Evolutionary conservation across 2,329 filamentous ascomycete genomes (phyloP).

Genomic region (Apiospora pterosperma): DNA sequence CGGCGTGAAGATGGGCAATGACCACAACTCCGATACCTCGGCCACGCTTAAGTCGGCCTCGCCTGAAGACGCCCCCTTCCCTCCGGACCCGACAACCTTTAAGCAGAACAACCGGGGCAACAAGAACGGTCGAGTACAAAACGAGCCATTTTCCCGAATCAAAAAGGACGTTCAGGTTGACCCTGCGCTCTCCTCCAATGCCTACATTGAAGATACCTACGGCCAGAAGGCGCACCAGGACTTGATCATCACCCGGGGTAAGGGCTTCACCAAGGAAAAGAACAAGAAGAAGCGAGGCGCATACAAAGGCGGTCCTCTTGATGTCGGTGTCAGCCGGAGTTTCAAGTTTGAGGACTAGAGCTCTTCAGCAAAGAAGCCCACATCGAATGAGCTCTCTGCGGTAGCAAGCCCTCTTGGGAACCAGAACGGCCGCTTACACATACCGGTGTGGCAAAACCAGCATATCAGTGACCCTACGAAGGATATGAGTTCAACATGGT

Average conservation of each 20-base stretch:
- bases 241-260: constrained; percentile 85
- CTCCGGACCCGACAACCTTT: constrained; percentile 40
- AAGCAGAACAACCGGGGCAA: constrained; percentile 37
- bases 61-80: constrained; percentile 49
- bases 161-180: constrained; percentile 67
- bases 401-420: neutral
- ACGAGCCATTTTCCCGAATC: constrained; percentile 74
- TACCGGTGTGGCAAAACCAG: neutral
- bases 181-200: constrained; percentile 70
- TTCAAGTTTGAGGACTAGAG: constrained; percentile 75
- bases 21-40: constrained; percentile 32
- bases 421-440: neutral
- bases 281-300: constrained; percentile 95
- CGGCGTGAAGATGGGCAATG: neutral
- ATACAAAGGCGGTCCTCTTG: constrained; percentile 85
- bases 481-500: neutral
- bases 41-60: constrained; percentile 52
- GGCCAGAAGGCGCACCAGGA: constrained; percentile 85
- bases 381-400: neutral
- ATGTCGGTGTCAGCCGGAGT: constrained; percentile 75
- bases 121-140: constrained; percentile 40
- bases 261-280: constrained; percentile 99
- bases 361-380: neutral
- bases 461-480: neutral
- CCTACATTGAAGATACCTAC: constrained; percentile 81